Conservation (phyloP, 2,329 filamentous ascomycete species). For the Fusarium sp. region DNA sequence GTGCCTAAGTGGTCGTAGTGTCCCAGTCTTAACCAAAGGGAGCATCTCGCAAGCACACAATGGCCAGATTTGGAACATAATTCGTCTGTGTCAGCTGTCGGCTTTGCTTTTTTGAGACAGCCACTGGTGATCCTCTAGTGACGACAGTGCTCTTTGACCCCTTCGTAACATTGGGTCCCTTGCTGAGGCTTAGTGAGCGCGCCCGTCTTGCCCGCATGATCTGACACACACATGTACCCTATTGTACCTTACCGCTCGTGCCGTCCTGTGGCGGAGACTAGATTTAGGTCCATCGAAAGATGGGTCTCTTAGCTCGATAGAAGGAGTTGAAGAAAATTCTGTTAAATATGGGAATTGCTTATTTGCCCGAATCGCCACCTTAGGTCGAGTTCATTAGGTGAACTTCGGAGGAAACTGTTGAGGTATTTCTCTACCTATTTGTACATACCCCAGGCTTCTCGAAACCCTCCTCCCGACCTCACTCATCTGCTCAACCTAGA, state of each 20-base stretch:
- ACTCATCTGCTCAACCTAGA: neutral
- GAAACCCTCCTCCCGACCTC: neutral
- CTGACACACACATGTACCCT: neutral
- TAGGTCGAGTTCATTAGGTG: too few relatives aligned
- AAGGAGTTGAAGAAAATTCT: neutral
- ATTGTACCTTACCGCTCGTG: neutral
- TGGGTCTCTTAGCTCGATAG: neutral
- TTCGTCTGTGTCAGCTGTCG: slow-evolving; percentile 10
- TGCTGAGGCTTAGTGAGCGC: neutral
- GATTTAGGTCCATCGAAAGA: neutral
- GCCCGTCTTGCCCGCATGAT: slow-evolving; percentile 14
- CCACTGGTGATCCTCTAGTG: neutral
- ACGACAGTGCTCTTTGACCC: neutral
- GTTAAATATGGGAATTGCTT: slow-evolving; percentile 5
- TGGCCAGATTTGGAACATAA: slow-evolving; percentile 1
- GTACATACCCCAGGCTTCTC: neutral
- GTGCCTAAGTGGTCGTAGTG: neutral
- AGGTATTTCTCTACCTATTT: neutral
- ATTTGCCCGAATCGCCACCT: neutral
- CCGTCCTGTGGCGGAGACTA: neutral
- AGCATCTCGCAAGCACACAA: slow-evolving; percentile 6
- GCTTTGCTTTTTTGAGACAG: slow-evolving; percentile 13
- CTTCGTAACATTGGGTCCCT: neutral
- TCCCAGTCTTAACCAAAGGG: slow-evolving; percentile 13
- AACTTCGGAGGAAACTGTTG: neutral